These are phyloP conservation scores for Ambrosia hybrid DNA, from an alignment of 140 eudicot species.

Conservation along the genomic window DNA sequence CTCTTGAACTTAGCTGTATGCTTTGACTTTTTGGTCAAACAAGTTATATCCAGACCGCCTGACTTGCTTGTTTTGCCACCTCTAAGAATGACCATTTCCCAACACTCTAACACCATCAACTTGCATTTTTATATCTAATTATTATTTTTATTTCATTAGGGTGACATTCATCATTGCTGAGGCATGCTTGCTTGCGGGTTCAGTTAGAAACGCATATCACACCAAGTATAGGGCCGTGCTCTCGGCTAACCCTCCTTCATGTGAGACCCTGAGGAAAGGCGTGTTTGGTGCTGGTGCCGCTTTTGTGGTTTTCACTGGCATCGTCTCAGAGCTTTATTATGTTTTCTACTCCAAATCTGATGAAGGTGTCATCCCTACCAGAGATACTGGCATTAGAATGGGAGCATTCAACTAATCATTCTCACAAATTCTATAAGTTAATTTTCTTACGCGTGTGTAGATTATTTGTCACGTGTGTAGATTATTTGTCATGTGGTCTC, in stretches of 20 bases:
- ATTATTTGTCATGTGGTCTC: conserved; percentile 14
- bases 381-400: conserved; percentile 68
- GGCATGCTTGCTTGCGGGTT: conserved; percentile 84
- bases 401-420: conserved; percentile 40
- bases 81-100: too few relatives aligned
- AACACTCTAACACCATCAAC: background rate
- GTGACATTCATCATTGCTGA: conserved; percentile 78
- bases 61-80: too few relatives aligned
- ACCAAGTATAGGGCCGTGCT: conserved; percentile 60
- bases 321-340: conserved; percentile 75
- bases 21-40: background rate
- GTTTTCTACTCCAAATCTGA: conserved; percentile 69
- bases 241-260: conserved; percentile 55
- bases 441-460: too few relatives aligned
- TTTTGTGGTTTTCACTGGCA: conserved; percentile 75
- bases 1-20: background rate
- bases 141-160: conserved; percentile 42
- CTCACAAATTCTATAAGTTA: background rate
- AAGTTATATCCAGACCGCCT: background rate
- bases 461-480: too few relatives aligned
- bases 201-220: conserved; percentile 81
- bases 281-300: conserved; percentile 96
- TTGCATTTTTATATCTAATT: background rate
- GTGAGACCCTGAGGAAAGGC: conserved; percentile 81
- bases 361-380: conserved; percentile 45